phyloP scores from a whole-genome alignment of 176 grass and related monocot genomes.

The Triticum timopheevii region DNA sequence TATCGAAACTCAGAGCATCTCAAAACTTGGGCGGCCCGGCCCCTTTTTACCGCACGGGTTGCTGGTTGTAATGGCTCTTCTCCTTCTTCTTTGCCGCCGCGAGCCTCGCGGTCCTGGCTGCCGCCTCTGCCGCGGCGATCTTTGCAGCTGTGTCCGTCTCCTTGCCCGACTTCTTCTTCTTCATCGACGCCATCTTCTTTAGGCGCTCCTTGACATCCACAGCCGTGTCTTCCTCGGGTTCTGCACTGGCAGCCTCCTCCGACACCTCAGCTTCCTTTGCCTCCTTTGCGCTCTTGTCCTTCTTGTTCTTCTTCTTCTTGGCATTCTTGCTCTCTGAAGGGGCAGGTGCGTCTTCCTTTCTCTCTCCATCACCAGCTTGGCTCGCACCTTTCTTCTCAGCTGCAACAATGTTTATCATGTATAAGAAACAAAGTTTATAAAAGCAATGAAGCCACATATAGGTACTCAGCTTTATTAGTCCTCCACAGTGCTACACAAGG shows the following conservation, averaged over 20 bases:
- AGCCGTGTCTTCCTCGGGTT: constrained; percentile 64
- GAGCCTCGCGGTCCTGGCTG: constrained; percentile 80
- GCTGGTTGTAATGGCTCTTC: constrained; percentile 98
- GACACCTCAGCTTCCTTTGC: constrained; percentile 59
- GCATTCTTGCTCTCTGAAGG: constrained; percentile 73
- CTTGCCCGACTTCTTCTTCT: constrained; percentile 95
- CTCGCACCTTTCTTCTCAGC: constrained; percentile 52
- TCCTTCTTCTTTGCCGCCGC: constrained; percentile 98
- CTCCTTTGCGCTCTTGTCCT: constrained; percentile 74
- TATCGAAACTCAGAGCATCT: constrained; percentile 40
- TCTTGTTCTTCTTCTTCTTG: constrained; percentile 94
- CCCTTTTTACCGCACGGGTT: constrained; percentile 80
- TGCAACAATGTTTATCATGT: constrained; percentile 18
- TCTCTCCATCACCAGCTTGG: constrained; percentile 65
- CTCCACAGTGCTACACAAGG: not conserved
- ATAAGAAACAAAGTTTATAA: constrained; percentile 1
- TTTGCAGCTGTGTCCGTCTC: constrained; percentile 75
- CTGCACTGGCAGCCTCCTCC: constrained; percentile 51
- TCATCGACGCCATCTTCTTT: constrained; percentile 94
- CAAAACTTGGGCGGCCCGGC: constrained; percentile 44
- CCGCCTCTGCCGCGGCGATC: constrained; percentile 73
- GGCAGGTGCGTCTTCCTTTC: constrained; percentile 50
- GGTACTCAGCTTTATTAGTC: not conserved
- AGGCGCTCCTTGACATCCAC: constrained; percentile 88
- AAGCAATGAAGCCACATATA: not conserved